A percentile compares a stretch with the other conserved stretches of the same genome.
phyloP scores from a whole-genome alignment of 1,139 yeast species.

The Yamadazyma blattariae region DNA sequence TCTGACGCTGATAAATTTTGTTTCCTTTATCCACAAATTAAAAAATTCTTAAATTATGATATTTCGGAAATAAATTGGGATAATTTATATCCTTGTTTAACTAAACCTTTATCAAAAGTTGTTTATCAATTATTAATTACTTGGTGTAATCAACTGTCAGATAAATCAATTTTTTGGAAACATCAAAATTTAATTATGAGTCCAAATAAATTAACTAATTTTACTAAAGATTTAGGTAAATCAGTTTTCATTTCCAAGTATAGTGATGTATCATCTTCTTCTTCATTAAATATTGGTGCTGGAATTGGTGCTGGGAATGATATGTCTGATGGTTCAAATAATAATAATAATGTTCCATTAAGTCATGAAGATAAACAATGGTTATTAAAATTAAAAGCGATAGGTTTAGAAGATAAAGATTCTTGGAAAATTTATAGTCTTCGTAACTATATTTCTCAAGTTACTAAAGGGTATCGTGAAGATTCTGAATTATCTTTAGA shows the following conservation, averaged over 20 bases:
- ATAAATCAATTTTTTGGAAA: constrained; percentile 74
- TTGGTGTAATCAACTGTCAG: constrained; percentile 68
- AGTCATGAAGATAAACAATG: constrained; percentile 73
- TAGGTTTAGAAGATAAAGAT: constrained; percentile 71
- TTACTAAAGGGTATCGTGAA: constrained; percentile 35
- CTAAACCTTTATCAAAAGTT: constrained; percentile 63
- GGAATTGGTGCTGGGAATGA: too few species aligned
- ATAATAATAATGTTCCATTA: constrained; percentile 19
- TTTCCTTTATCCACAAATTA: constrained; percentile 75
- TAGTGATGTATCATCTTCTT: constrained; percentile 1
- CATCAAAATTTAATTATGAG: constrained; percentile 14
- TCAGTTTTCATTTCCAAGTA: constrained; percentile 30
- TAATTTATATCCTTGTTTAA: constrained; percentile 59
- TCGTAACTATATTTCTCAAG: constrained; percentile 64
- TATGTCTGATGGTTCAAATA: not conserved
- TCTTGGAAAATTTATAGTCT: constrained; percentile 79
- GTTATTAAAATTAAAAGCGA: constrained; percentile 62
- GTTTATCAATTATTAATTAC: constrained; percentile 62
- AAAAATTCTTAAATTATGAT: constrained; percentile 76
- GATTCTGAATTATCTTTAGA: constrained; percentile 7
- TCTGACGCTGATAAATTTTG: constrained; percentile 81
- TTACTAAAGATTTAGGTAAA: constrained; percentile 36
- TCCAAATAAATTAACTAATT: constrained; percentile 16
- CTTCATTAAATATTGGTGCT: constrained; percentile 4
- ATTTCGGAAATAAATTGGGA: constrained; percentile 65